Evolutionary conservation across 805 yeast species (phyloP), one percentile per base, ranked within the genome.

Genomic region (Wickerhamomyces pijperi): DNA sequence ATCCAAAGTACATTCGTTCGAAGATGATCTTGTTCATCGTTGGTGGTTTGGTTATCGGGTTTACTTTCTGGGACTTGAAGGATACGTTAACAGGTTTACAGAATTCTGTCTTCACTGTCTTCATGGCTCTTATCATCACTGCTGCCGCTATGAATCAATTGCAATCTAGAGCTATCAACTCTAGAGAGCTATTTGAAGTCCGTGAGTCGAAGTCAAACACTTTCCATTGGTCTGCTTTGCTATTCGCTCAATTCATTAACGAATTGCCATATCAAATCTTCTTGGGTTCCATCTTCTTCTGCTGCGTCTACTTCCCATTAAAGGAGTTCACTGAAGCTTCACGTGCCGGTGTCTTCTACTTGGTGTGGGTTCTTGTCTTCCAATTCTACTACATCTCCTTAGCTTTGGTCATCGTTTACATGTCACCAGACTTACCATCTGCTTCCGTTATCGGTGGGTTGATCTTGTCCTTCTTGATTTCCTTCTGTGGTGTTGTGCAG

Each of bases 181-280:
- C 78, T 17, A 69, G 87, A 50, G 81, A 76, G 41, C 60, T 81
- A 35, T 82, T 61, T 51, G 85, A 81, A 56, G 83, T 76, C 12
- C 70, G 90, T 51, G 92, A 82, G 51, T 66, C 77, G 16, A 71
- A 77, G 42, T 77, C 86, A 3, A 79, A 78, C 52, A 82, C 85
- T 14, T 82, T 73, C 62, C 82, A 78, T 50, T 82, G 88, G 88
- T 65, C 78, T 14, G 59, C 72, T 34, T 60, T 82, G 56, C 51
- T 78, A 36, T 36, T 78, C 20, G 60, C 80, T 9, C 78, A 78
- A 49, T 61, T 62, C 38, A 19, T 74, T 3, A 68, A 67, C 42
- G 92, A 82, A 54, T 47, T 78, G 20, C 87, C 88, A 2, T 77
- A 76, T 55, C 71, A 71, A 42, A 46, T 69, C 28, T 40, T 69